Percentiles rank a stretch among this genome's conserved stretches.
These are phyloP conservation scores for Aquilaria agallochum DNA, from an alignment of 441 rosid species.

Conservation along the genomic window DNA sequence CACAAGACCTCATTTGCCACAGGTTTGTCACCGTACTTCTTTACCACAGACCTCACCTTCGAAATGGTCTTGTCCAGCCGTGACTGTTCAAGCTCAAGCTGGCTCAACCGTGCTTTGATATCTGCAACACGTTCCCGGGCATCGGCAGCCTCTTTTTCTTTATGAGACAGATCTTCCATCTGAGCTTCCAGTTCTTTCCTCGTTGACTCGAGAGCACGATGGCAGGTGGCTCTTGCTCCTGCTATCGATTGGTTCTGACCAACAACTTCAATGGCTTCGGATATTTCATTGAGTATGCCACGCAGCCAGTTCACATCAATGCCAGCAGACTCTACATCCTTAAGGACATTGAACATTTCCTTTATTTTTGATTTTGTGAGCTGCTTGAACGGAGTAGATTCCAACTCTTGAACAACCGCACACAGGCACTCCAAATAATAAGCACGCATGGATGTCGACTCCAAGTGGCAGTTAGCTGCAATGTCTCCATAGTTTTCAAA, in stretches of 20 bases:
- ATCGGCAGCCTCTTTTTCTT: slow-evolving; percentile 25
- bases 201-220: slow-evolving; percentile 23
- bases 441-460: slow-evolving; percentile 56
- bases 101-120: slow-evolving; percentile 19
- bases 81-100: slow-evolving; percentile 25
- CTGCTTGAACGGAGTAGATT: slow-evolving; percentile 33
- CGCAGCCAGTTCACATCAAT: slow-evolving; percentile 63
- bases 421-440: slow-evolving; percentile 69
- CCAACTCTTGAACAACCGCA: slow-evolving; percentile 62
- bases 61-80: slow-evolving; percentile 21
- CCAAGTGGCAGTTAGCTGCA: slow-evolving; percentile 51
- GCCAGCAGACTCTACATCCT: slow-evolving; percentile 62
- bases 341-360: slow-evolving; percentile 60
- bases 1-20: slow-evolving; percentile 24
- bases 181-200: slow-evolving; percentile 38
- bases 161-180: slow-evolving; percentile 29
- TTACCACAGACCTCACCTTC: slow-evolving; percentile 8
- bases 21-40: slow-evolving; percentile 21
- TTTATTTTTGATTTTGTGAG: slow-evolving; percentile 50
- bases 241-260: slow-evolving; percentile 22
- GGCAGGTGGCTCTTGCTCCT: slow-evolving; percentile 33
- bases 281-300: slow-evolving; percentile 35
- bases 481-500: slow-evolving; percentile 64
- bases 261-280: slow-evolving; percentile 33
- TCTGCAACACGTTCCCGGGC: slow-evolving; percentile 22